These are phyloP conservation scores for Plasmodium sp. DNA, from an alignment of 169 alveolate species.

Conservation along the genomic window DNA sequence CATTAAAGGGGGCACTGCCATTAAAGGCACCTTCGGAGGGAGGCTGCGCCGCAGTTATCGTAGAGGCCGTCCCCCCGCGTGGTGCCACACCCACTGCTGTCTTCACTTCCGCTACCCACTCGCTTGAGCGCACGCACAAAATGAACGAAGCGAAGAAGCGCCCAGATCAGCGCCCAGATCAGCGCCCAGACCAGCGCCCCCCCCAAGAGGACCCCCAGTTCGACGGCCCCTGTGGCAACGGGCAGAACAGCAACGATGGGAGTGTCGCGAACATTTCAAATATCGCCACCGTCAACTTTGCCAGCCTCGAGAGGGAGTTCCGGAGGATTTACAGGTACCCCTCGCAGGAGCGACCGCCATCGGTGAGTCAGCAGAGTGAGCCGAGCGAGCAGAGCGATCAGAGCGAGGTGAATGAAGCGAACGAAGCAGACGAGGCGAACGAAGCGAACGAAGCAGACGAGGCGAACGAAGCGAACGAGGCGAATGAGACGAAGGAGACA, in stretches of 20 bases:
- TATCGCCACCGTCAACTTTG: slow-evolving; percentile 4
- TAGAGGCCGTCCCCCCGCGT: background rate
- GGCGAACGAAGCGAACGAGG: background rate
- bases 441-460: background rate
- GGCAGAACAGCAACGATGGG: background rate
- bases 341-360: background rate
- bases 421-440: background rate
- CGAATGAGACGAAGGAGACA: no score
- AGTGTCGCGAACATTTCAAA: background rate
- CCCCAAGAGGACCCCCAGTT: background rate
- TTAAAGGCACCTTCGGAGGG: background rate
- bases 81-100: background rate
- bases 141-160: background rate
- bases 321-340: slow-evolving; percentile 4
- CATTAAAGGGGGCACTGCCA: background rate
- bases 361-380: background rate
- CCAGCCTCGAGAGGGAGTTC: slow-evolving; percentile 23
- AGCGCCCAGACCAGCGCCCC: background rate
- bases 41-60: background rate
- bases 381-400: background rate
- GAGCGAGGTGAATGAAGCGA: background rate
- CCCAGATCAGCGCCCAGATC: background rate
- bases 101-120: background rate
- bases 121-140: background rate
- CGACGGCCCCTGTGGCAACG: background rate